Base-by-base conservation (phyloP, 2,329 filamentous ascomycete genomes). In the Ceratocystis cacaofunesta region DNA sequence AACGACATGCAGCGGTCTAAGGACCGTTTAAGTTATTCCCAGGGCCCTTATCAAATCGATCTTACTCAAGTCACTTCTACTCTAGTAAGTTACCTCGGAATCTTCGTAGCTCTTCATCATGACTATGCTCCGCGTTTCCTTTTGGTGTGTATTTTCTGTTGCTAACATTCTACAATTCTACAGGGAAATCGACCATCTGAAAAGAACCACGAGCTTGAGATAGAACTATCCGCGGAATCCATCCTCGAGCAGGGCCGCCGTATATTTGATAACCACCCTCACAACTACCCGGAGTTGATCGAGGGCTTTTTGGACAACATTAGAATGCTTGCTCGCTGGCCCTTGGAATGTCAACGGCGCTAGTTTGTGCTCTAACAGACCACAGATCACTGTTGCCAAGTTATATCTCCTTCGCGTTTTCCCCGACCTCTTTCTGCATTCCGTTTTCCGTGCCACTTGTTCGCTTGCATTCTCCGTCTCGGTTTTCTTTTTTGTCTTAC, bases 1-100 rank as follows among this genome's bases (percentile, higher is more conserved):
- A 60, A 60, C 17, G 50, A 62, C 10, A 65, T 65, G 52, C 74
- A 75, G 69, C 85, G 92, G 5, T 85, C 84, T 70, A 99, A 99
- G 75, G 92, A 99, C 74, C 84, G 94, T 19, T 79, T 99, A 73
- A 95, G 89, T 72, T 99, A 99, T 76, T 86, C 82, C 8, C 95
- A 97, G 73, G 82, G 91, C 50, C 85, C 84, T 64, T 96, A 95
- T 73, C 89, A 94, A 73, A 82, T 99, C 70, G 94, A 99, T 75
- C 78, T 99, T 62, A 99, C 94, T 0, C 92, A 96, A 74, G 94
- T 99, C 52, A 88, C 85, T 10, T 80, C 79, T 62, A 72, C 72
- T 5, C 69, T 70, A 36, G 77, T 79, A 73, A 68, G 77, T 25
- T 52, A 7, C 8, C 48, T 73, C 58, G 61, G n/a, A 41, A 8